Evolutionary conservation across 169 alveolate genomes (phyloP), one percentile per base, ranked within the genome.

Genomic region (Plasmodium berghei): DNA sequence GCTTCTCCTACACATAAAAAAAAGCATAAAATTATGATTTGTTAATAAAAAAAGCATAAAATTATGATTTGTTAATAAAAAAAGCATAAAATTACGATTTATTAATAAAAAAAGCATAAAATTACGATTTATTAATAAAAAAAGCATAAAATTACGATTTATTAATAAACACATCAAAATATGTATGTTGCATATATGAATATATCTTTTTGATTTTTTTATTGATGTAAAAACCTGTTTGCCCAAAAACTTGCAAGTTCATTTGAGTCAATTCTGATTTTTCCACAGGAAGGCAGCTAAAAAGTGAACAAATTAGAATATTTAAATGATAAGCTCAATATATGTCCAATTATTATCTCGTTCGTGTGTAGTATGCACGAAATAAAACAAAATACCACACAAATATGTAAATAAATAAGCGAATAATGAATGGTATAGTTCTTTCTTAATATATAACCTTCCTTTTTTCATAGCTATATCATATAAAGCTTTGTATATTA

Each of bases 401-500:
- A 34, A 34, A 34, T 34, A 34, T 34, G 42, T 34, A 8, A 34
- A 34, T 34, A 34, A 34, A 34, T 34, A 34, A 34, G 42, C 4
- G 0, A 34, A 34, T 34, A 34, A 34, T 34, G 5, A 34, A 34
- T 34, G 42, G 6, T 34, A 8, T 34, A 34, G 0, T 5, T 34
- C 42, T 34, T 34, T 34, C 42, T 34, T 34, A n/a, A 46, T 22
- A n/a, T 9, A 80, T 26, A 46, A 91, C 96, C 87, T 93, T 12
- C 92, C 93, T 45, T 80, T 72, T 66, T 93, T 92, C 8, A 93
- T 56, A 42, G 96, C 96, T 87, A 62, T 70, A 22, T 91, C 88
- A 54, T 88, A 92, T 28, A 93, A 72, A 40, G 80, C 56, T 48
- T 61, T 71, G 45, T 87, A 92, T 28, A 93, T 87, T 62, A 89